These are phyloP conservation scores for Rhodomyrtus tomentosa DNA, from an alignment of 345 rosid species.

Conservation along the genomic window DNA sequence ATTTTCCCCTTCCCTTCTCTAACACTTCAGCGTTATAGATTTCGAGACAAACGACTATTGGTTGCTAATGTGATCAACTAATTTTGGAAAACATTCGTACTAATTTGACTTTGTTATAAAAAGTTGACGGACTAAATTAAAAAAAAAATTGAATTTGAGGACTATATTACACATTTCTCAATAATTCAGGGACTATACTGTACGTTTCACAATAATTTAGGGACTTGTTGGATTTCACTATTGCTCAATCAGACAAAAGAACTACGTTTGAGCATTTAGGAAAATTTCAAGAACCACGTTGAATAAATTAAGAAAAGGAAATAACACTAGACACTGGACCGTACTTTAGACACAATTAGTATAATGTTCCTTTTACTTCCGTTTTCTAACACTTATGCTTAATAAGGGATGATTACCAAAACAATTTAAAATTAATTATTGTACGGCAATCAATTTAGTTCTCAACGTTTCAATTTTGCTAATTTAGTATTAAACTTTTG, in stretches of 20 bases:
- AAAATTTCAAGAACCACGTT: neutral
- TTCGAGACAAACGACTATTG: neutral
- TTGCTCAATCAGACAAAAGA: neutral
- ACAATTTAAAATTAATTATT: neutral
- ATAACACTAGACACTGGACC: neutral
- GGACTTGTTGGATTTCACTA: neutral
- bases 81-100: neutral
- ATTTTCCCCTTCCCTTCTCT: neutral
- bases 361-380: neutral
- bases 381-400: neutral
- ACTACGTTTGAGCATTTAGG: neutral
- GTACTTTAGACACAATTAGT: neutral
- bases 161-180: neutral
- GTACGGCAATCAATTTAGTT: fast-evolving
- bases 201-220: neutral
- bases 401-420: neutral
- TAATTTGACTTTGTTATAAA: neutral
- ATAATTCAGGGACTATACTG: neutral
- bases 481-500: neutral
- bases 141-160: neutral
- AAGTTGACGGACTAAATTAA: neutral
- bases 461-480: neutral
- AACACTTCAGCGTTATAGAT: neutral
- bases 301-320: neutral
- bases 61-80: neutral